A percentile compares a stretch with the other conserved stretches of the same genome.
Conservation (phyloP, 345 rosid species). For the Eucalyptus sp. region DNA sequence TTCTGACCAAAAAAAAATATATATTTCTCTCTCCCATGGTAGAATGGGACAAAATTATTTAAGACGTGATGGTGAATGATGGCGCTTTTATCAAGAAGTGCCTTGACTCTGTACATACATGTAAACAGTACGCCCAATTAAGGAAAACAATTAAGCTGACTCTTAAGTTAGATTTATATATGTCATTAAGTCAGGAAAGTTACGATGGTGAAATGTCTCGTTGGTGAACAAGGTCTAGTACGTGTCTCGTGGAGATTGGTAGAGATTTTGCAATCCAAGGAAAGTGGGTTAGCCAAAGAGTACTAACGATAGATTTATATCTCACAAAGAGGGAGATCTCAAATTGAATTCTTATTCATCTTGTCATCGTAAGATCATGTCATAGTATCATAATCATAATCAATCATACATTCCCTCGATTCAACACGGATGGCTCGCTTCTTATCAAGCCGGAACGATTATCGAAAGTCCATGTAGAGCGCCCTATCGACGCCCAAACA, state of each 20-base stretch:
- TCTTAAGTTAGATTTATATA: not conserved
- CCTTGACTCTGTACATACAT: not conserved
- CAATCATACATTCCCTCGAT: not conserved
- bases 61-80: not conserved
- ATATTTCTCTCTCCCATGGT: not conserved
- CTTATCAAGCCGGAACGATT: not conserved
- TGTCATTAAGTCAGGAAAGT: not conserved
- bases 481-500: not conserved
- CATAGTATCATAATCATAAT: not conserved
- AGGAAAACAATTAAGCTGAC: not conserved
- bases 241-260: not conserved
- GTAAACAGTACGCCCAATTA: not conserved
- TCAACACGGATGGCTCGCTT: not conserved
- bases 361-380: not conserved
- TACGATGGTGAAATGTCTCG: not conserved
- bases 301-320: not conserved
- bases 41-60: not conserved
- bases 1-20: too few relatives aligned
- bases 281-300: not conserved
- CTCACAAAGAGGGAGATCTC: not conserved
- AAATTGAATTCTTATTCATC: not conserved
- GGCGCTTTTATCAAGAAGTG: not conserved
- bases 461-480: not conserved
- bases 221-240: not conserved
- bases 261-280: not conserved